A percentile compares a stretch with the other conserved stretches of the same genome.
Evolutionary conservation across 139 green algal species (phyloP).

Genomic region (Chlorella sp.): DNA sequence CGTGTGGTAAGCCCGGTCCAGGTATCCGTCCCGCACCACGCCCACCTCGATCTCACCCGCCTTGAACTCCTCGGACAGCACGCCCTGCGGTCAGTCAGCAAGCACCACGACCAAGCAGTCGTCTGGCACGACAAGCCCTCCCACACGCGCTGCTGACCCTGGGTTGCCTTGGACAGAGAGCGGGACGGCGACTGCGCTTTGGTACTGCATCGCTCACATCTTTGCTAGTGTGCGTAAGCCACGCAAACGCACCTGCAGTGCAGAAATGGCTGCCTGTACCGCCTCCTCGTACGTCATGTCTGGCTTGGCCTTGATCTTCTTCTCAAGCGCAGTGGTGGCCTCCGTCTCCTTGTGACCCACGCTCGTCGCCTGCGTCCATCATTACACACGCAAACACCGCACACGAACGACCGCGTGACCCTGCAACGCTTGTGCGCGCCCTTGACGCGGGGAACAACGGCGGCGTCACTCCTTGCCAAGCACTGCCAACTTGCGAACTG

Average conservation of each 20-base stretch:
- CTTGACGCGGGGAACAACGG: no score
- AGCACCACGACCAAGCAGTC: no score
- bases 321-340: constrained; percentile 93
- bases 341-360: constrained; percentile 95
- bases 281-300: constrained; percentile 61
- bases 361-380: constrained; percentile 56
- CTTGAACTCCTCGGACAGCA: constrained; percentile 96
- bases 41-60: constrained; percentile 89
- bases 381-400: not conserved
- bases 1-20: constrained; percentile 53
- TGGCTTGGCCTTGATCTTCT: constrained; percentile 77
- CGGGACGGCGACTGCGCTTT: no score
- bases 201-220: no score
- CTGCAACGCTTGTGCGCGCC: no score
- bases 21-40: constrained; percentile 21
- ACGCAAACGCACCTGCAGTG: constrained; percentile 64
- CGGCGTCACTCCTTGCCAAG: no score
- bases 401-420: no score
- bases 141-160: no score
- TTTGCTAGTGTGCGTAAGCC: no score
- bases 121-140: no score
- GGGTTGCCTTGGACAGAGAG: no score
- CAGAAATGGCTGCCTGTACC: constrained; percentile 75
- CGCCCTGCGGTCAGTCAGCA: constrained; percentile 73
- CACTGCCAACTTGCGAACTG: no score